Base-by-base conservation (phyloP, 1,284 basidiomycete genomes). In the Puccinia triticina region DNA sequence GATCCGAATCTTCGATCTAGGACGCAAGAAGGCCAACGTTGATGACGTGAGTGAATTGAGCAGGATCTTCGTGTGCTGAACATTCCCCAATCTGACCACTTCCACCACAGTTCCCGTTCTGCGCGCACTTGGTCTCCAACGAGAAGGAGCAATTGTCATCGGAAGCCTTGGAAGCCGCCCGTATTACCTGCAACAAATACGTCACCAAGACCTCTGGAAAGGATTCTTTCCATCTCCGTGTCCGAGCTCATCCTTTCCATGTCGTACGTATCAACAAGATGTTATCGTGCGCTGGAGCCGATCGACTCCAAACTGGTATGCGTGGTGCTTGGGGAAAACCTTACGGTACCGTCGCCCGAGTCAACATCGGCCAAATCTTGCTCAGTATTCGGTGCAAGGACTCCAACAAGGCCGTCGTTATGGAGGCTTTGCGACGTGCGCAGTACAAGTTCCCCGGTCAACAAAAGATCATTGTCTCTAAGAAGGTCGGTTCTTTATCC, bases 191-290 rank as follows among this genome's bases (percentile, higher is more conserved):
- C 89, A 98, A 98, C 94, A 98, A 98, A 90, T 98, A 98, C 89
- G 93, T 98, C 85, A 96, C 95, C 87, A 98, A 98, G 92, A 95
- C 93, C 34, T 92, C 94, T 77, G 96, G 96, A 88, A 98, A 98
- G 90, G 96, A 99, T 87, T 94, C 96, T 29, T 98, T 99, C 95
- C 96, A 99, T 89, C 88, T 98, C 88, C 92, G 96, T 86, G 95
- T 99, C 85, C 93, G 96, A 85, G 95, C 95, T 83, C 96, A 99
- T 90, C 96, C 96, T 84, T 98, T 93, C 94, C 96, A 98, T 89
- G 94, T 98, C 86, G 90, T 99, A 89, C 94, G 96, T 86, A 98
- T 98, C 93, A 98, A 99, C 94, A 99, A 99, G 92, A 98, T 98
- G 94, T 94, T 98, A 91, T 94, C 93, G 84, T 98, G 96, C 88